These are phyloP conservation scores for Hortiboletus campestris DNA, from an alignment of 768 basidiomycete species.

Conservation along the genomic window DNA sequence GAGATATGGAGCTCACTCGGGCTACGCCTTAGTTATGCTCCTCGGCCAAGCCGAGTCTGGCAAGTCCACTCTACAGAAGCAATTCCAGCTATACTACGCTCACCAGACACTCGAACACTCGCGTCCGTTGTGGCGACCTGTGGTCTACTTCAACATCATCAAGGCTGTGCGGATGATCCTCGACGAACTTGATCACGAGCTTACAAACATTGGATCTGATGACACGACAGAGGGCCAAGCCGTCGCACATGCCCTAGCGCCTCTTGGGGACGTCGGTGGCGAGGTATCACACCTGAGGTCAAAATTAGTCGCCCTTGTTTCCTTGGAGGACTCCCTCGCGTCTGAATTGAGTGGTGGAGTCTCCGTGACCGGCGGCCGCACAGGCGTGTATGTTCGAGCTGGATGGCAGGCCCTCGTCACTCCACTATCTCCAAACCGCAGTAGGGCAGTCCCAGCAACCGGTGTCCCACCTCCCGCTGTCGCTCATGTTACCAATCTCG, in stretches of 20 bases:
- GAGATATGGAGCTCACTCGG: slow-evolving; percentile 3
- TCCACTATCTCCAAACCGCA: slow-evolving; percentile 39
- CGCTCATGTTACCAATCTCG: slow-evolving; percentile 48
- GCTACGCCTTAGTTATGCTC: slow-evolving; percentile 52
- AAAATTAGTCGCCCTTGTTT: slow-evolving; percentile 59
- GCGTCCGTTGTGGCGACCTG: slow-evolving; percentile 72
- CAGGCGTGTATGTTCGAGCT: slow-evolving; percentile 64
- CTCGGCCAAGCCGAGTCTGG: slow-evolving; percentile 80
- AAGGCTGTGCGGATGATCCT: slow-evolving; percentile 74
- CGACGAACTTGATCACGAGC: slow-evolving; percentile 64
- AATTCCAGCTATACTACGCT: slow-evolving; percentile 80
- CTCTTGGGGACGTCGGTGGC: slow-evolving; percentile 34
- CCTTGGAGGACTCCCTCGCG: slow-evolving; percentile 65
- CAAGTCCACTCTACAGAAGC: slow-evolving; percentile 83
- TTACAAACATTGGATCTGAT: slow-evolving; percentile 33
- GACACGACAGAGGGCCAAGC: slow-evolving; percentile 31
- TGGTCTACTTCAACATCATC: slow-evolving; percentile 83
- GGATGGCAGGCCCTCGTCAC: slow-evolving; percentile 69
- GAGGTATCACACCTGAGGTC: slow-evolving; percentile 54
- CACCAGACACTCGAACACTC: slow-evolving; percentile 67
- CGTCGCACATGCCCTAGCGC: slow-evolving; percentile 31
- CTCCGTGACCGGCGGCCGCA: slow-evolving; percentile 55
- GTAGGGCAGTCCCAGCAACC: slow-evolving; percentile 38
- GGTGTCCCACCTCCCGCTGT: slow-evolving; percentile 31
- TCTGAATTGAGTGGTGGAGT: slow-evolving; percentile 68